Percentiles rank a stretch among this genome's conserved stretches.
Evolutionary conservation across 305 asterid species (phyloP).

Genomic region (Fraxinus platypoda): DNA sequence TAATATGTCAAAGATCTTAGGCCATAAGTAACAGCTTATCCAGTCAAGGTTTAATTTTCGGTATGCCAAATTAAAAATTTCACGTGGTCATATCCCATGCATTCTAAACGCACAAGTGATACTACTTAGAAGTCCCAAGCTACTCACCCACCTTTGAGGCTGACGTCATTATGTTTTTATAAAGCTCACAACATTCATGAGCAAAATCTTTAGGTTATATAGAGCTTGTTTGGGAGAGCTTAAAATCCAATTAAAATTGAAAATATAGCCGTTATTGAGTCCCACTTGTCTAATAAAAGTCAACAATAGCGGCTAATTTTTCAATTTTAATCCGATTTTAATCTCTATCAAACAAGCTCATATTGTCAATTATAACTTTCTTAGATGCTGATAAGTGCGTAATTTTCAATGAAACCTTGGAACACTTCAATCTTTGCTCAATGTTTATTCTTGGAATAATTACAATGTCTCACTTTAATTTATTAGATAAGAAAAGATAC

Average conservation of each 20-base stretch:
- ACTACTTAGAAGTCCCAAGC: neutral
- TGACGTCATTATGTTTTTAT: too few relatives aligned
- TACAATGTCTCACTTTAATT: neutral
- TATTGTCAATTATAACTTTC: neutral
- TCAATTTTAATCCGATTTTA: too few relatives aligned
- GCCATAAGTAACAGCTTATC: neutral
- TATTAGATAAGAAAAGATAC: too few relatives aligned
- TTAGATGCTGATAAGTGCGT: neutral
- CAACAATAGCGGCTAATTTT: too few relatives aligned
- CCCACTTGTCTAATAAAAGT: too few relatives aligned
- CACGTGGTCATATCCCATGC: neutral
- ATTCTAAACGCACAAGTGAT: neutral
- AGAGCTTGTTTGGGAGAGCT: too few relatives aligned
- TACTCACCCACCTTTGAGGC: neutral
- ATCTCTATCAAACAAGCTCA: too few relatives aligned
- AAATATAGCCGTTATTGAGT: too few relatives aligned
- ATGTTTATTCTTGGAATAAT: neutral
- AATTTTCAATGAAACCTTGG: neutral
- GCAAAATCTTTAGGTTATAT: neutral
- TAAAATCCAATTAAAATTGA: too few relatives aligned
- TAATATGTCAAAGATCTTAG: neutral
- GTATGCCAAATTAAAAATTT: neutral
- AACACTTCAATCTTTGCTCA: neutral
- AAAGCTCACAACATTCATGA: neutral
- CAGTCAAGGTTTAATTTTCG: neutral